phyloP scores from a whole-genome alignment of 306 rosid species.

The Pueraria montana region DNA sequence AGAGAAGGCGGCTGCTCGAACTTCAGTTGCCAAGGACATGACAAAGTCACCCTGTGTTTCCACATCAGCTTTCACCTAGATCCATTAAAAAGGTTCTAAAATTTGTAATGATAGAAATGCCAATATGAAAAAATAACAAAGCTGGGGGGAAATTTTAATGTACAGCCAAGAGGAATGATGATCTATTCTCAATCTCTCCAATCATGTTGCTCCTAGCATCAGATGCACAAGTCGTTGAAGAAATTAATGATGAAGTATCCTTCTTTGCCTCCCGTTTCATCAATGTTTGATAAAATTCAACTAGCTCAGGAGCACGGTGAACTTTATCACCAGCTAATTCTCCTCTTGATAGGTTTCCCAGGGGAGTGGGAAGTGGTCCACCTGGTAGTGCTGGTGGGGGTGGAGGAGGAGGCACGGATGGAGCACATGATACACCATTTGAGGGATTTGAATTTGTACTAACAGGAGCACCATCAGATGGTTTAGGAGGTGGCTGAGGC shows the following conservation, averaged over 20 bases:
- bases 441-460: conserved; percentile 54
- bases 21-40: conserved; percentile 84
- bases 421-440: conserved; percentile 58
- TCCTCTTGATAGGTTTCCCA: conserved; percentile 69
- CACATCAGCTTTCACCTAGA: conserved; percentile 78
- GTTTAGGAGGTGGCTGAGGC: conserved; percentile 81
- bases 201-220: conserved; percentile 85
- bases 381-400: conserved; percentile 34
- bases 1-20: conserved; percentile 83
- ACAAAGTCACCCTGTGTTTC: conserved; percentile 90
- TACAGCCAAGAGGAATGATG: conserved; percentile 87
- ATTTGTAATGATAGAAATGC: conserved; percentile 11
- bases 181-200: conserved; percentile 85
- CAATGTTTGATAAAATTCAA: conserved; percentile 87
- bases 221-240: conserved; percentile 66
- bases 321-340: conserved; percentile 66
- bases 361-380: conserved; percentile 78
- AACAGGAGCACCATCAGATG: conserved; percentile 56
- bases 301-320: conserved; percentile 81
- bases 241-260: conserved; percentile 70
- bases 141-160: conserved; percentile 35
- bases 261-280: conserved; percentile 91
- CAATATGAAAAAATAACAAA: conserved; percentile 15
- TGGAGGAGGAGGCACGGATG: conserved; percentile 60
- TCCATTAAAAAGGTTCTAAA: conserved; percentile 16